Evolutionary conservation across 345 rosid genomes (phyloP).

Genomic region (Populus simonii): DNA sequence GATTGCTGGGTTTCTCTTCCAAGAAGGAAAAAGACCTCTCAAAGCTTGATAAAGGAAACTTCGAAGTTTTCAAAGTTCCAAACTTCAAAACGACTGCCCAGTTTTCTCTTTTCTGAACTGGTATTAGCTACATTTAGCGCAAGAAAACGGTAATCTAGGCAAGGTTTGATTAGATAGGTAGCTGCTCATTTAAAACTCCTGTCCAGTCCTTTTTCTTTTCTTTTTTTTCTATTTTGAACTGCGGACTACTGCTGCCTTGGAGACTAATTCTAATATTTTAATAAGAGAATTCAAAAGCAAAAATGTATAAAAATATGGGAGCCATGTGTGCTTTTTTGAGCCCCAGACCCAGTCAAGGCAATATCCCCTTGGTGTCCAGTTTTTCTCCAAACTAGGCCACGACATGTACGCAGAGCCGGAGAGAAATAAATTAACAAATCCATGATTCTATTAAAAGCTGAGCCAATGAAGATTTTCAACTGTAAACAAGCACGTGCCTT

Average conservation of each 20-base stretch:
- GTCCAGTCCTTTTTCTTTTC: background rate
- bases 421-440: background rate
- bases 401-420: background rate
- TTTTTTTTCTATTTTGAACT: too few species aligned
- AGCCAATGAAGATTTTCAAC: background rate
- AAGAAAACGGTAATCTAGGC: too few species aligned
- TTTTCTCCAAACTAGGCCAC: background rate
- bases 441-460: slow-evolving; percentile 13
- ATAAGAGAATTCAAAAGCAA: background rate
- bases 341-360: slow-evolving; percentile 3
- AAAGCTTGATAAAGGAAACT: too few species aligned
- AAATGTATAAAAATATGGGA: background rate
- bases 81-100: too few species aligned
- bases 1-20: too few species aligned
- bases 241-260: too few species aligned
- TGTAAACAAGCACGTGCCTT: slow-evolving; percentile 9
- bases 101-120: too few species aligned
- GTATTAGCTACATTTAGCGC: too few species aligned
- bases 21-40: too few species aligned
- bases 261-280: background rate
- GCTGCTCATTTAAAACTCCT: too few species aligned
- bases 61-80: too few species aligned
- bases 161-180: too few species aligned
- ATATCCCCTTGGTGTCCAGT: background rate
- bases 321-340: background rate